Percentiles rank a stretch among this genome's conserved stretches.
These are phyloP conservation scores for Ambrosiella cleistominuta DNA, from an alignment of 2,329 filamentous ascomycete species.

Conservation along the genomic window DNA sequence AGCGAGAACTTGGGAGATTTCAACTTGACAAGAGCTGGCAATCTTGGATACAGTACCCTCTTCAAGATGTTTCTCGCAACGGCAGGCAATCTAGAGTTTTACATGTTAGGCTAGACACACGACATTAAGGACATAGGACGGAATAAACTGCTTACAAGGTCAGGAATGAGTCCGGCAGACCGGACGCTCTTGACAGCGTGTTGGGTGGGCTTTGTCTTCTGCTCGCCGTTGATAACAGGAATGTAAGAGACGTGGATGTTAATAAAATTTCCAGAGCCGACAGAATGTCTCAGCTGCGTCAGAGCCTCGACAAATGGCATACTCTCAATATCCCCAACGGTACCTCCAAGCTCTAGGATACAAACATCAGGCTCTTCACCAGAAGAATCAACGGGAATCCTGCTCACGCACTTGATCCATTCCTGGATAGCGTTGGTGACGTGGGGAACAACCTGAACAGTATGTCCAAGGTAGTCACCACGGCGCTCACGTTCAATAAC, in stretches of 20 bases:
- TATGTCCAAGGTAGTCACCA: conserved; percentile 70
- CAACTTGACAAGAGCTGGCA: conserved; percentile 74
- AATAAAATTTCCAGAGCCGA: conserved; percentile 63
- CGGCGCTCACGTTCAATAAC: conserved; percentile 57
- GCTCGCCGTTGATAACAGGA: conserved; percentile 49
- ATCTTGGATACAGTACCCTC: conserved; percentile 68
- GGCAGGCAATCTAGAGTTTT: conserved; percentile 59
- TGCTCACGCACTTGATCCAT: conserved; percentile 76
- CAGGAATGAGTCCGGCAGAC: conserved; percentile 57
- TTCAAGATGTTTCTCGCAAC: conserved; percentile 64
- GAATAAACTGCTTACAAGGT: conserved; percentile 34
- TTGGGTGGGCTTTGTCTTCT: conserved; percentile 97
- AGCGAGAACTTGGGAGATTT: conserved; percentile 68
- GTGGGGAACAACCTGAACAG: conserved; percentile 83
- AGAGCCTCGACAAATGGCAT: conserved; percentile 79
- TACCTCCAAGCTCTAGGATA: conserved; percentile 54
- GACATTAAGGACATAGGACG: neutral
- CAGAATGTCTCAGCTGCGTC: conserved; percentile 55
- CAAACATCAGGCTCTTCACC: conserved; percentile 75
- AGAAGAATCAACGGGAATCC: conserved; percentile 72
- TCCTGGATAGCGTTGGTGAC: conserved; percentile 83
- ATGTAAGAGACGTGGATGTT: conserved; percentile 83
- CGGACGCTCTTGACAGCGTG: conserved; percentile 71
- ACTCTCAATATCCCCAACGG: conserved; percentile 66
- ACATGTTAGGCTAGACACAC: neutral